A percentile compares a stretch with the other conserved stretches of the same genome.
Evolutionary conservation across 441 rosid genomes (phyloP).

Genomic region (Oxalis stricta): DNA sequence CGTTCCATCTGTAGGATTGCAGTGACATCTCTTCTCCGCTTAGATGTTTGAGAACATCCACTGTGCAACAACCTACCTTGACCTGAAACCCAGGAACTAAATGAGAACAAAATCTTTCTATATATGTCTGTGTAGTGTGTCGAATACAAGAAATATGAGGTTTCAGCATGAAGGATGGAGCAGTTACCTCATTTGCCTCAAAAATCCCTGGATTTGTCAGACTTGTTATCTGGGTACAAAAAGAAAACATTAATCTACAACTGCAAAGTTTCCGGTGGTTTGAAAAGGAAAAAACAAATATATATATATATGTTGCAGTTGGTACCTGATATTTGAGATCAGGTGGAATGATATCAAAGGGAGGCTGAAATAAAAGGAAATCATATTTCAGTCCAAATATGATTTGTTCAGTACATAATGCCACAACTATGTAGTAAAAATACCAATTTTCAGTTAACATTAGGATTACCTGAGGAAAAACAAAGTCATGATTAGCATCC

Average conservation of each 20-base stretch:
- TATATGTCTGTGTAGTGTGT: not conserved
- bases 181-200: conserved; percentile 76
- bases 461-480: conserved; percentile 84
- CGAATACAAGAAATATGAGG: not conserved
- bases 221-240: conserved; percentile 40
- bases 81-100: conserved; percentile 43
- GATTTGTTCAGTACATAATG: not conserved
- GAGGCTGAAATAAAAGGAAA: conserved; percentile 46
- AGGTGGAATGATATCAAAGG: conserved; percentile 40
- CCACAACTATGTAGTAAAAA: conserved; percentile 1
- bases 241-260: conserved; percentile 3
- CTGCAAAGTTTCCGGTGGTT: conserved; percentile 1
- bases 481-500: conserved; percentile 86
- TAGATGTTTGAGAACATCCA: conserved; percentile 80
- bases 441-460: not conserved
- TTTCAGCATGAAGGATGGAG: not conserved
- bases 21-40: conserved; percentile 82
- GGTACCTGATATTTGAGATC: conserved; percentile 59
- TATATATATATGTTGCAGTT: conserved; percentile 9
- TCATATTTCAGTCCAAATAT: conserved; percentile 1
- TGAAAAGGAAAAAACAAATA: not conserved
- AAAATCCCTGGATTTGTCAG: conserved; percentile 77
- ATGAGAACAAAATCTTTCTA: not conserved
- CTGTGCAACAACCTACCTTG: conserved; percentile 78
- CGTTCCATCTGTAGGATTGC: conserved; percentile 44